These are phyloP conservation scores for Brassica napus DNA, from an alignment of 345 rosid species.

Conservation along the genomic window Da-Ae NC_063437.1:8059501-8060000, in stretches of 20 bases:
- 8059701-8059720: not conserved
- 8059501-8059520: not conserved
- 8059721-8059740: not conserved
- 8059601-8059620: not conserved
- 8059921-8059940: too few relatives aligned
- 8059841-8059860: too few relatives aligned
- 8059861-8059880: too few relatives aligned
- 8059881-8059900: too few relatives aligned
- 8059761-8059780: not conserved
- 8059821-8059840: too few relatives aligned
- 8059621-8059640: conserved; percentile 9
- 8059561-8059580: not conserved
- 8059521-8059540: not conserved
- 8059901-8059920: too few relatives aligned
- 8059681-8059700: not conserved
- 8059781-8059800: not conserved
- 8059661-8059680: not conserved
- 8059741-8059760: not conserved
- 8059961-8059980: too few relatives aligned
- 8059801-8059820: too few relatives aligned
- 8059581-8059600: not conserved
- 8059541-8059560: not conserved
- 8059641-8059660: not conserved
- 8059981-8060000: too few relatives aligned
- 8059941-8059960: too few relatives aligned